Base-by-base conservation (phyloP, 176 grass and related monocot species). In the Secale cereale region DNA sequence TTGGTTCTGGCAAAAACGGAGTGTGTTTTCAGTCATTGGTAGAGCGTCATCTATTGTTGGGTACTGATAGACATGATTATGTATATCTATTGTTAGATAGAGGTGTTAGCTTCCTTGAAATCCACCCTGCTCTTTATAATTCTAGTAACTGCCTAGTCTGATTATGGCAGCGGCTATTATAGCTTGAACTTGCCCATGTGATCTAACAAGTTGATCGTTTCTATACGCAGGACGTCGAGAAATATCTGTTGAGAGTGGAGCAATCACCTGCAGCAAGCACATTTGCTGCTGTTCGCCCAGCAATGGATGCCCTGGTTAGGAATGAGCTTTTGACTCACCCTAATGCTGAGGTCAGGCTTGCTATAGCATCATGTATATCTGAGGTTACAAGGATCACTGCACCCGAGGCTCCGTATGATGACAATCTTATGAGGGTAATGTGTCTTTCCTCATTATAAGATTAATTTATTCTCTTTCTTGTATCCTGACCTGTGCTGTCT, bases 351-450 rank as follows among this genome's bases (percentile, higher is more conserved):
- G 88, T 97, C 16, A 93, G 57, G 41, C 84, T 97, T 86, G 76
- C 76, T 5, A 90, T 97, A 8, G 85, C 90, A 66, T 92, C 94
- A 39, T 99, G 97, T 78, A 86, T 99, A 43, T 92, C 91, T 78
- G 97, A 99, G 78, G 77, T 99, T 25, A 99, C 94, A 19, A 92
- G 97, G 65, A 92, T 99, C 76, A 97, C 92, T 3, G 97, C 97
- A 27, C 97, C 97, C 4, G 92, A 99, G 41, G 90, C 92, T 66
- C 97, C 97, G 13, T 99, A 96, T 85, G 88, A 86, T 6, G 97
- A 99, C 67, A 88, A 91, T 46, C 36, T 75, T 20, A 96, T 99
- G 94, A 99, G 86, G 94, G 97, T 96, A 76, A 22, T 20, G 13
- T 16, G 59, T 65, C 73, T 52, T 63, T 68, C 66, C 64, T 72